Evolutionary conservation across 176 grass and related monocot genomes (phyloP), one percentile per base, ranked within the genome.

Genomic region (Phoenix dactylifera): DNA sequence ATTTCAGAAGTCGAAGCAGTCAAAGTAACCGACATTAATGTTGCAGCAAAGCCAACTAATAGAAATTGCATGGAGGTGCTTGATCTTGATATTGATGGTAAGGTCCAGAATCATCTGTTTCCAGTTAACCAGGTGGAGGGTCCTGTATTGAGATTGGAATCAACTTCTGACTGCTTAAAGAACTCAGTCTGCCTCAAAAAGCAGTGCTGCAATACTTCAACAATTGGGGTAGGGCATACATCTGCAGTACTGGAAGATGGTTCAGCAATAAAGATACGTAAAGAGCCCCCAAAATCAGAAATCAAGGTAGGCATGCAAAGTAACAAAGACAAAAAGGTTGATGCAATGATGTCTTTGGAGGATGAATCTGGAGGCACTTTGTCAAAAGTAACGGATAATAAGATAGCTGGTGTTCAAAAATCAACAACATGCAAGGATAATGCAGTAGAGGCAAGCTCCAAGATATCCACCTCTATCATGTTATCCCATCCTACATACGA

Each of bases 1-100:
- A 54, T 70, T 58, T 63, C 63, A 66, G 74, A 86, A 59, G 74
- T 59, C 57, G 49, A 60, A 63, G 49, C 44, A 18, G 17, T 24
- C 19, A n/a, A 35, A 30, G 52, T 7, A 24, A 72, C 17, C 50
- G 63, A 70, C 54, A 83, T 62, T 54, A 64, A 73, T 48, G 64
- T 68, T 65, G 26, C n/a, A 52, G 52, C 53, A 48, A 57, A 52
- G 66, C 29, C 65, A 69, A 20, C 51, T 60, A 39, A 14, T 66
- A 70, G 61, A 58, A 53, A 62, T 50, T 62, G 39, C 9, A 23
- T 44, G 2, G 24, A 55, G 65, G 48, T 56, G 9, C 32, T 50
- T 60, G 66, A 62, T 49, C 26, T 65, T 35, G 17, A 52, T 68
- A 63, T 68, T 60, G 49, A 68, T 20, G 39, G 26, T 58, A 54